Conservation (phyloP, 169 alveolate species). For the Cryptosporidium canis region DNA sequence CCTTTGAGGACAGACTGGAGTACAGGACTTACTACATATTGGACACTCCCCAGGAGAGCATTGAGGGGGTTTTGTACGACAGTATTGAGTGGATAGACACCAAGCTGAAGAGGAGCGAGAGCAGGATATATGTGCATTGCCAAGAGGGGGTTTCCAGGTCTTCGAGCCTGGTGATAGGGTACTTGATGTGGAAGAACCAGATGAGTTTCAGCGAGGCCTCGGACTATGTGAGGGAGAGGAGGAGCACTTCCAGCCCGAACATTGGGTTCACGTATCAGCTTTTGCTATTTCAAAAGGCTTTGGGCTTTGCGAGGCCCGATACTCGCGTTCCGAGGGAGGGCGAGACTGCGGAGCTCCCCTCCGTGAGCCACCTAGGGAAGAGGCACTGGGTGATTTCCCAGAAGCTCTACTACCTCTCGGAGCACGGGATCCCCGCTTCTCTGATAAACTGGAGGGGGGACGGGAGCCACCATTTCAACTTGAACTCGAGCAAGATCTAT, state of each 20-base stretch:
- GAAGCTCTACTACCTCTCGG: slow-evolving; percentile 7
- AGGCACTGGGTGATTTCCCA: slow-evolving; percentile 13
- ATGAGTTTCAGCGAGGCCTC: slow-evolving; percentile 74
- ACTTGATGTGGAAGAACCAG: slow-evolving; percentile 75
- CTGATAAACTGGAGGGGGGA: slow-evolving; percentile 57
- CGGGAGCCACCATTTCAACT: not conserved
- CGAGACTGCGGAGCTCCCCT: not conserved
- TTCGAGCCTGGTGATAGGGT: slow-evolving; percentile 76
- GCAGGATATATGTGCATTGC: slow-evolving; percentile 76
- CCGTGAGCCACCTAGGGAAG: not conserved
- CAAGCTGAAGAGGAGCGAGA: slow-evolving; percentile 26
- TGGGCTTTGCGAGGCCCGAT: not conserved
- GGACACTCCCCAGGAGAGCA: slow-evolving; percentile 73
- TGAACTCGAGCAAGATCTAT: slow-evolving; percentile 17
- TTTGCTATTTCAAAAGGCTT: slow-evolving; percentile 42
- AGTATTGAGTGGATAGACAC: slow-evolving; percentile 66
- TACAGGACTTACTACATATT: slow-evolving; percentile 73
- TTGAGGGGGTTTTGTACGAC: slow-evolving; percentile 73
- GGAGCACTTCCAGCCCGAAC: slow-evolving; percentile 77
- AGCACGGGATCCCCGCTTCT: slow-evolving; percentile 1
- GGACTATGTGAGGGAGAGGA: slow-evolving; percentile 75
- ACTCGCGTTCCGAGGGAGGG: not conserved
- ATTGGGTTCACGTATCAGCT: slow-evolving; percentile 75
- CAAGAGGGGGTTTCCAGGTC: slow-evolving; percentile 78
- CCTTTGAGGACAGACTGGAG: not conserved